Percentiles rank a stretch among this genome's conserved stretches.
phyloP scores from a whole-genome alignment of 495 filamentous ascomycete genomes.

The Glarea lozoyensis region DNA sequence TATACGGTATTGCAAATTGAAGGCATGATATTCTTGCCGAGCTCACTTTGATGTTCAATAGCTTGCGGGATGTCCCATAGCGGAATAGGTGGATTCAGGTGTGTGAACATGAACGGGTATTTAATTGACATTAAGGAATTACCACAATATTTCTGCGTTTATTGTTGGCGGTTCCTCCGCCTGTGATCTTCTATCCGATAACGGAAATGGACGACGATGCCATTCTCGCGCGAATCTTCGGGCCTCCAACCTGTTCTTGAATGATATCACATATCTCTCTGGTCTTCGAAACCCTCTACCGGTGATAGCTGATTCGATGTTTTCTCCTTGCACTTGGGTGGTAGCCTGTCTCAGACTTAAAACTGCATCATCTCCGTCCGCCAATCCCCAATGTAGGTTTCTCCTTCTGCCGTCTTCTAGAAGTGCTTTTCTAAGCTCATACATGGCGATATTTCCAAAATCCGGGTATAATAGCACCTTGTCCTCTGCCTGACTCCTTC shows the following conservation, averaged over 20 bases:
- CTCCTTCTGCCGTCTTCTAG: constrained; percentile 33
- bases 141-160: constrained; percentile 42
- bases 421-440: constrained; percentile 28
- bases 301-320: constrained; percentile 3
- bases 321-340: background rate
- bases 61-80: no score
- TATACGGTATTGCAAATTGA: constrained; percentile 21
- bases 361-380: background rate
- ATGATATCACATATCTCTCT: constrained; percentile 38
- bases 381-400: constrained; percentile 32
- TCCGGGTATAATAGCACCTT: constrained; percentile 38
- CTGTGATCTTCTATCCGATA: constrained; percentile 12
- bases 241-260: constrained; percentile 38
- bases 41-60: constrained; percentile 2
- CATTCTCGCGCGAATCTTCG: constrained; percentile 47
- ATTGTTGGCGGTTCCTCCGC: constrained; percentile 23
- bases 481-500: constrained; percentile 9
- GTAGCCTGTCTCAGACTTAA: background rate
- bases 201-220: constrained; percentile 40
- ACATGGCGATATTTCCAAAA: constrained; percentile 22
- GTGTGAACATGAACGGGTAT: background rate
- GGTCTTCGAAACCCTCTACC: constrained; percentile 2
- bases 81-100: background rate
- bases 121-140: no score
- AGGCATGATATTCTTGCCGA: constrained; percentile 11